These are phyloP conservation scores for Barnettozyma sp. DNA, from an alignment of 805 yeast species.

Conservation along the genomic window DNA sequence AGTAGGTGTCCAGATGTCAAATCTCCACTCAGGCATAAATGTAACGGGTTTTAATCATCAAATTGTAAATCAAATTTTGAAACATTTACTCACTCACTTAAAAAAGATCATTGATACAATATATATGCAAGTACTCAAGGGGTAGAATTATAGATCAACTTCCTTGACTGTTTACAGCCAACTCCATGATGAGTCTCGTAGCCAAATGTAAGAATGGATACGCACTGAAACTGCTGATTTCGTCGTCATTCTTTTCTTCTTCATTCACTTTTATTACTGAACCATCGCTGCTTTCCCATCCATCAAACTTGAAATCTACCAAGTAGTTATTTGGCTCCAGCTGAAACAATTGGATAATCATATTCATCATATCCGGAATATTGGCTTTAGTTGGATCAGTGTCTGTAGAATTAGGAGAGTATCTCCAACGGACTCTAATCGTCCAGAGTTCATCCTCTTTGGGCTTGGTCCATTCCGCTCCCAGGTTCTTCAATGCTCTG, in stretches of 20 bases:
- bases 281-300: slow-evolving; percentile 66
- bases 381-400: slow-evolving; percentile 11
- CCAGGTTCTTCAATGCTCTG: slow-evolving; percentile 84
- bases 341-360: slow-evolving; percentile 95
- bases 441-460: slow-evolving; percentile 95
- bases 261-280: slow-evolving; percentile 26
- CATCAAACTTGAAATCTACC: slow-evolving; percentile 96
- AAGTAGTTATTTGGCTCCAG: slow-evolving; percentile 92
- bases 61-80: no score
- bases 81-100: no score
- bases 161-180: slow-evolving; percentile 86
- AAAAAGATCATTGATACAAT: neutral
- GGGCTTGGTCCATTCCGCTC: slow-evolving; percentile 97
- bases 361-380: slow-evolving; percentile 83
- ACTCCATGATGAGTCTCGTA: slow-evolving; percentile 88
- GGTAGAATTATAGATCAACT: slow-evolving; percentile 19
- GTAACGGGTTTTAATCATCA: no score
- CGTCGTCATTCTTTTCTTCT: slow-evolving; percentile 44
- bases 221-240: slow-evolving; percentile 86
- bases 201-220: slow-evolving; percentile 93
- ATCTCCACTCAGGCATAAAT: no score
- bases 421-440: slow-evolving; percentile 89
- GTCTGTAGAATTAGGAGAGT: slow-evolving; percentile 37
- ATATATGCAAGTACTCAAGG: no score
- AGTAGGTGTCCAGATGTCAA: no score